Base-by-base conservation (phyloP, 805 yeast species). In the Lachancea kluyveri region DNA sequence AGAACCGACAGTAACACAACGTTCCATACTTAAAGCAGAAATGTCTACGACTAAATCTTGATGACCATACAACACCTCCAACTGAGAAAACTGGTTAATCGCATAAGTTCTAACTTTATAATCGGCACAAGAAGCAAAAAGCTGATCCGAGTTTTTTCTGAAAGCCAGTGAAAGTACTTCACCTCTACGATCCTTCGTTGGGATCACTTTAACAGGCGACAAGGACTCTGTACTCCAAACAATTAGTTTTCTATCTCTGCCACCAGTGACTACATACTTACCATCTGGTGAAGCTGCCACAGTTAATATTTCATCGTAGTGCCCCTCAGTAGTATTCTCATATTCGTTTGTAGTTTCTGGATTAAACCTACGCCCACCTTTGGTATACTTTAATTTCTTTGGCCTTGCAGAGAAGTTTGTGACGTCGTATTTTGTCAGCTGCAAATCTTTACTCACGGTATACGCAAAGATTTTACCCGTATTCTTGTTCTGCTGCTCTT, bases 1-100 rank as follows among this genome's bases (percentile, higher is more conserved):
- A 3, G 94, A 70, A 11, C 98, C 98, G 19, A 90, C 97, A 16
- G 95, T 85, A 11, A 92, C 88, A 65, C 98, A 92, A 37, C 96
- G 75, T 52, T 92, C 97, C 57, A 78, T 77, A 7, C 74, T 73
- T 39, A 92, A 64, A 0, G 96, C 86, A 14, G 86, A 64, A 33
- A 92, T 79, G 50, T 79, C 96, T 25, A 73, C 70, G 26, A 90
- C 88, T 33, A 74, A 65, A 53, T 92, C 98, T 62, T 92, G 97
- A 60, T 92, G 98, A 3, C 98, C 98, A 54, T 85, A 92, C 27
- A 92, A 64, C 4, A 84, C 79, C 63, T 92, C 98, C 50, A 90
- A 68, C 58, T 86, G 94, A 4, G 95, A 79, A 51, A 80, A 71
- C 59, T 87, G 96, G 48, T 77, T 83, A 37, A 88, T 70, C 41